Evolutionary conservation across 495 filamentous ascomycete species (phyloP), one percentile per base, ranked within the genome.

Genomic region (Usnea hakonensis): DNA sequence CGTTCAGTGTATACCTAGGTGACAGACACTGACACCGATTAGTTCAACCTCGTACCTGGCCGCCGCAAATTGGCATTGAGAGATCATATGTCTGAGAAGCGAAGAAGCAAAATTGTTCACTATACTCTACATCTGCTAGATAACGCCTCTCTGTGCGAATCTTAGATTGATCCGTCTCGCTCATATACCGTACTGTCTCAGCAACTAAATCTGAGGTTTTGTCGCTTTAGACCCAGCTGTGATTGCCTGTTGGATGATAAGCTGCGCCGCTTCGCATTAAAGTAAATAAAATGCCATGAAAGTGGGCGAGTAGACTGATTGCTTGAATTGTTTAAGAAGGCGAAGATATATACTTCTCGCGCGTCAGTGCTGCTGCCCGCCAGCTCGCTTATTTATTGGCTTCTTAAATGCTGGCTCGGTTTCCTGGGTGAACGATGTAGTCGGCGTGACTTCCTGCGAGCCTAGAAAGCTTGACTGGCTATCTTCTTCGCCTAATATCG

Each of bases 321-420:
- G n/a, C n/a, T n/a, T n/a, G n/a, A n/a, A n/a, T n/a, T n/a, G n/a
- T n/a, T n/a, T n/a, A n/a, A n/a, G n/a, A n/a, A n/a, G n/a, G n/a
- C n/a, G n/a, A n/a, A n/a, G n/a, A n/a, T n/a, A n/a, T n/a, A n/a
- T n/a, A n/a, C n/a, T n/a, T n/a, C n/a, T n/a, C n/a, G n/a, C n/a
- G n/a, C n/a, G n/a, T 58, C 14, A 58, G 55, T n/a, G 37, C 37
- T 32, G 55, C 61, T 57, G 62, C 32, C 28, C 62, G 19, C 17
- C 33, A 59, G 55, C 14, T 28, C 56, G 41, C 23, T 53, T 11
- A 23, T 60, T 55, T 56, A 32, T 60, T 40, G 62, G 62, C 56
- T 60, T 64, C 26, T 64, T 64, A 13, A 41, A 64, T 60, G 32
- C 55, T 55, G 19, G 56, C 56, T 54, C 46, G 21, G 56, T 55